Evolutionary conservation across 1,284 basidiomycete genomes (phyloP).

Genomic region (Irpex rosettiformis): DNA sequence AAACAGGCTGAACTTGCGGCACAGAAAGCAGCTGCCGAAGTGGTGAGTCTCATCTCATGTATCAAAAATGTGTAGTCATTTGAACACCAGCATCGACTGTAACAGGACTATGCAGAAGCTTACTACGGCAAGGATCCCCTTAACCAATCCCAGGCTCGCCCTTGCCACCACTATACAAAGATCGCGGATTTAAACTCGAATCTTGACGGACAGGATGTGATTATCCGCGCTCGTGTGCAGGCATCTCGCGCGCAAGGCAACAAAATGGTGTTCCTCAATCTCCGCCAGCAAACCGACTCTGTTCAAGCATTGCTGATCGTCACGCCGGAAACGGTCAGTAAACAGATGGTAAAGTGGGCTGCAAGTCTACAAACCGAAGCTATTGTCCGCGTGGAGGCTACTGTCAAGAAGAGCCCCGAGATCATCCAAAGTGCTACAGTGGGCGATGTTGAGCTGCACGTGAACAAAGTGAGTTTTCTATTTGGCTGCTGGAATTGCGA

Average conservation of each 20-base stretch:
- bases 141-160: slow-evolving; percentile 84
- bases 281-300: slow-evolving; percentile 88
- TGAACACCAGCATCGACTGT: slow-evolving; percentile 9
- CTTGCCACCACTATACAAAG: slow-evolving; percentile 48
- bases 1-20: slow-evolving; percentile 77
- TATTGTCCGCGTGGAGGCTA: slow-evolving; percentile 87
- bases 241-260: slow-evolving; percentile 87
- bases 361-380: slow-evolving; percentile 80
- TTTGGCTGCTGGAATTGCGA: background rate
- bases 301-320: slow-evolving; percentile 86
- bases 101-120: slow-evolving; percentile 78
- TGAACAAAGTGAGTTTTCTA: slow-evolving; percentile 61
- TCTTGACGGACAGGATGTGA: slow-evolving; percentile 75
- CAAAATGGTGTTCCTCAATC: slow-evolving; percentile 94
- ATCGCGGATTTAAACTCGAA: slow-evolving; percentile 69
- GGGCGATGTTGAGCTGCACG: slow-evolving; percentile 85
- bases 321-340: slow-evolving; percentile 82
- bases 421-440: slow-evolving; percentile 90
- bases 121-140: slow-evolving; percentile 91
- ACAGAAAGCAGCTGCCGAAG: slow-evolving; percentile 71
- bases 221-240: slow-evolving; percentile 90
- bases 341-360: slow-evolving; percentile 98
- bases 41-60: slow-evolving; percentile 41
- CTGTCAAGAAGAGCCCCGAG: slow-evolving; percentile 81
- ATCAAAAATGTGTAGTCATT: background rate